Base-by-base conservation (phyloP, 768 basidiomycete genomes). In the Calocera viscosa region DNA sequence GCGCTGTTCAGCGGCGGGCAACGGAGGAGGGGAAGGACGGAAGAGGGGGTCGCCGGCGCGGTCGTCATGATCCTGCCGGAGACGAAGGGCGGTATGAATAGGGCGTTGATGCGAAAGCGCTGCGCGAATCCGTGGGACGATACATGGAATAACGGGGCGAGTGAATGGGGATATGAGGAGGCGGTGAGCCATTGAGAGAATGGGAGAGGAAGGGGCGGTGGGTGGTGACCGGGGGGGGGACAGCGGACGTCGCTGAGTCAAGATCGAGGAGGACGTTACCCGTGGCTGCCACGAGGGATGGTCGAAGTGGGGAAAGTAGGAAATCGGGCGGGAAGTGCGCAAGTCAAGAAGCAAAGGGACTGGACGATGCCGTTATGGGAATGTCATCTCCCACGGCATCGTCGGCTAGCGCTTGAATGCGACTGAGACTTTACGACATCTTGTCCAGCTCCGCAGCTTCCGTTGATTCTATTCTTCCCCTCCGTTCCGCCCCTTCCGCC, bases 1-100 rank as follows among this genome's bases (percentile, higher is more conserved):
- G 65, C 84, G 84, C 73, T 95, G 93, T 67, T 90, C 82, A 28
- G 83, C 81, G 1, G 78, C 79, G 1, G 92, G 89, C 16, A 95
- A 83, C 0, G 88, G 82, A 1, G 87, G 88, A 0, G 93, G 93
- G 0, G 53, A 60, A 60, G 53, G 53, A 32, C 53, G 53, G 53
- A 60, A 60, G 30, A 60, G 53, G 30, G 53, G 53, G 53, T 60
- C 53, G 26, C 43, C 43, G 43, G 43, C 43, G 24, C 43, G 43
- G 43, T 60, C 53, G 30, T 32, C 53, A 60, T 28, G 53, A 22
- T 60, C 11, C 26, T 19, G 53, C 14, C 30, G 11, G 30, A 60
- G 53, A 60, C 24, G 30, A 16, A 28, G 53, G 11, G 53, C 2
- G 30, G 53, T 60, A 60, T 60, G 53, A 60, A 60, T 60, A 8